Evolutionary conservation across 352 stramenopile species (phyloP).

Genomic region (Plasmopara viticola): DNA sequence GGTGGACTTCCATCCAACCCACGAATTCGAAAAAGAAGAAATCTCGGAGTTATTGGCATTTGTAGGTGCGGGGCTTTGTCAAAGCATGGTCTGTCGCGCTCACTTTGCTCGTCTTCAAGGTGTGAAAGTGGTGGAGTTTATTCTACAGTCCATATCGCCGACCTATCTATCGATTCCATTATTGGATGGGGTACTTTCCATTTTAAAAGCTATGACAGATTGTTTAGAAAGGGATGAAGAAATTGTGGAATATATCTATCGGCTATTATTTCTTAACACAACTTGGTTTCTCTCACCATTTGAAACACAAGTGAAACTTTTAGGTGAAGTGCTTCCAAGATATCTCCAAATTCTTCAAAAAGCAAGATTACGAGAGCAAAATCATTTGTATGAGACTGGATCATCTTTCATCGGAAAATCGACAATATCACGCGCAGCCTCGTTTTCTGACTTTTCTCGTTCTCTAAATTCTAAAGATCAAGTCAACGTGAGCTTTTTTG

Average conservation of each 20-base stretch:
- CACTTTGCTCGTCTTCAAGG: conserved; percentile 68
- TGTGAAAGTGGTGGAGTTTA: conserved; percentile 69
- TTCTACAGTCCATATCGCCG: conserved; percentile 70
- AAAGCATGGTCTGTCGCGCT: conserved; percentile 55
- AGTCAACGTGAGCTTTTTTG: conserved; percentile 71
- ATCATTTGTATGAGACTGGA: conserved; percentile 7
- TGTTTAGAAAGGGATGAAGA: conserved; percentile 27
- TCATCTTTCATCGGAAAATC: conserved; percentile 9
- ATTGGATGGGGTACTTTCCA: conserved; percentile 51
- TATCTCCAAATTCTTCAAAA: conserved; percentile 55
- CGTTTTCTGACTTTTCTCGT: conserved; percentile 19
- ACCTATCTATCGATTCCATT: conserved; percentile 56
- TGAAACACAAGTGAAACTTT: conserved; percentile 64
- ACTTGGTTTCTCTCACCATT: conserved; percentile 78
- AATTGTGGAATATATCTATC: conserved; percentile 40
- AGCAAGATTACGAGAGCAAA: conserved; percentile 14
- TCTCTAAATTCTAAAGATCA: conserved; percentile 25
- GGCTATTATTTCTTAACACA: conserved; percentile 70
- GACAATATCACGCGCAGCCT: conserved; percentile 11
- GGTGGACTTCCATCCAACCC: conserved; percentile 66
- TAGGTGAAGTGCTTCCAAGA: conserved; percentile 48
- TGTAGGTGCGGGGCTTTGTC: conserved; percentile 45
- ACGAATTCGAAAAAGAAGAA: conserved; percentile 62
- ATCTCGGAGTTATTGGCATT: conserved; percentile 60
- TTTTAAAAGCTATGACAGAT: conserved; percentile 55